A percentile compares a stretch with the other conserved stretches of the same genome.
phyloP scores from a whole-genome alignment of 495 filamentous ascomycete species.

The Podospora fimiseda region DNA sequence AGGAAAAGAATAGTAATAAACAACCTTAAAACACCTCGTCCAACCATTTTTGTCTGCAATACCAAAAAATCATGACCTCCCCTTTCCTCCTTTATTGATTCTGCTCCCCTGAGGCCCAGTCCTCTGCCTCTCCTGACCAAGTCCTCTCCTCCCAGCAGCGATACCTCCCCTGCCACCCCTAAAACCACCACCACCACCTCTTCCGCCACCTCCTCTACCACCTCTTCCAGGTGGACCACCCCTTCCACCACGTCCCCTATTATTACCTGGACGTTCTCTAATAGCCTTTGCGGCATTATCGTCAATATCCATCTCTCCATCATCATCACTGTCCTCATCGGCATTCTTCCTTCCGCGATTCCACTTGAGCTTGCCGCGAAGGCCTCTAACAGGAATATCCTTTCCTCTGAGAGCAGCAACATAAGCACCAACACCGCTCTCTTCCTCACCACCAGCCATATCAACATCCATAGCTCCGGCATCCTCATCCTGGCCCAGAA shows the following conservation, averaged over 20 bases:
- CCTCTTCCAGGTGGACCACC: constrained; percentile 12
- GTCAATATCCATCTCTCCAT: constrained; percentile 53
- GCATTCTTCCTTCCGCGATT: constrained; percentile 57
- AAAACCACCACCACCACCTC: constrained; percentile 7
- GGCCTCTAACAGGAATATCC: constrained; percentile 73
- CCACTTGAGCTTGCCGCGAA: constrained; percentile 84
- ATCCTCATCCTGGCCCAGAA: constrained; percentile 58
- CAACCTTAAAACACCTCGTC: neutral
- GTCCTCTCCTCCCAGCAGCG: constrained; percentile 15
- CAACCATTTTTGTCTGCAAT: too few species aligned
- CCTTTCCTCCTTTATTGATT: neutral
- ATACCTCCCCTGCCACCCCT: constrained; percentile 14
- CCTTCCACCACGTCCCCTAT: constrained; percentile 14
- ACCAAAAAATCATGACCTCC: neutral
- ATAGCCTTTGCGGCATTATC: constrained; percentile 40
- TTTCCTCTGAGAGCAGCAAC: constrained; percentile 82
- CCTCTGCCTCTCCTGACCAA: neutral
- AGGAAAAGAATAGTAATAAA: neutral
- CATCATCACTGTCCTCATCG: constrained; percentile 51
- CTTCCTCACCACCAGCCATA: constrained; percentile 39
- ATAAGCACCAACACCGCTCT: constrained; percentile 78
- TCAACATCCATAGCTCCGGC: constrained; percentile 59
- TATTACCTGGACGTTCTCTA: constrained; percentile 28
- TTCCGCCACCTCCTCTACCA: constrained; percentile 6
- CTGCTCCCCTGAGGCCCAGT: neutral